These are phyloP conservation scores for Claviceps digitariae DNA, from an alignment of 2,329 filamentous ascomycete genomes.

Conservation along the genomic window DNA sequence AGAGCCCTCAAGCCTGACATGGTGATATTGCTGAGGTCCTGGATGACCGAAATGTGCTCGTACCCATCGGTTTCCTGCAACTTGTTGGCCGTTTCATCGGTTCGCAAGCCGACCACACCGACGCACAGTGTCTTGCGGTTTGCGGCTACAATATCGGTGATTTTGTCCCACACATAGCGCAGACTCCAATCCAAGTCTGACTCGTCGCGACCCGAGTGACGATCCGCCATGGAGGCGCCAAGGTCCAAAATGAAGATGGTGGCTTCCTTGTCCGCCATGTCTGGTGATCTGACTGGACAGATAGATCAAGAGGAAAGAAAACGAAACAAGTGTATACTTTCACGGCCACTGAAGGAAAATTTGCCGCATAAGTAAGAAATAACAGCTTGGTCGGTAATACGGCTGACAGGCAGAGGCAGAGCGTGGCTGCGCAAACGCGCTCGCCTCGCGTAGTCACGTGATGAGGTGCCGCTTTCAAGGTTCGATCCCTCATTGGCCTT, in stretches of 20 bases:
- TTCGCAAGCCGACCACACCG: constrained; percentile 72
- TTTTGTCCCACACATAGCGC: constrained; percentile 89
- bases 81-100: constrained; percentile 60
- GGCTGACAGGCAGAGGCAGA: too few relatives aligned
- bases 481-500: background rate
- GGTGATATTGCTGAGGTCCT: constrained; percentile 44
- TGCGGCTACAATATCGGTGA: constrained; percentile 53
- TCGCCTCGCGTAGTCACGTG: constrained; percentile 20
- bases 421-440: constrained; percentile 12
- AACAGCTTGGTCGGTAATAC: too few relatives aligned
- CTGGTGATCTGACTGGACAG: background rate
- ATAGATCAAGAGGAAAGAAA: background rate
- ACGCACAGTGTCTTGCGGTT: constrained; percentile 56
- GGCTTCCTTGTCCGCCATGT: constrained; percentile 86
- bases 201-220: constrained; percentile 55
- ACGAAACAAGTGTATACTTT: too few relatives aligned
- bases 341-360: background rate
- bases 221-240: constrained; percentile 68
- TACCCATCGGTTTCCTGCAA: constrained; percentile 60
- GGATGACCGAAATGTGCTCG: constrained; percentile 67
- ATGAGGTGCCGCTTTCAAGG: background rate
- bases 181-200: constrained; percentile 82
- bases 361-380: background rate
- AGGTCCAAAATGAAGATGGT: constrained; percentile 87
- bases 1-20: constrained; percentile 59